Percentiles rank a stretch among this genome's conserved stretches.
Conservation (phyloP, 202 grass and related monocot genomes). For the Zoysia matrella region DNA sequence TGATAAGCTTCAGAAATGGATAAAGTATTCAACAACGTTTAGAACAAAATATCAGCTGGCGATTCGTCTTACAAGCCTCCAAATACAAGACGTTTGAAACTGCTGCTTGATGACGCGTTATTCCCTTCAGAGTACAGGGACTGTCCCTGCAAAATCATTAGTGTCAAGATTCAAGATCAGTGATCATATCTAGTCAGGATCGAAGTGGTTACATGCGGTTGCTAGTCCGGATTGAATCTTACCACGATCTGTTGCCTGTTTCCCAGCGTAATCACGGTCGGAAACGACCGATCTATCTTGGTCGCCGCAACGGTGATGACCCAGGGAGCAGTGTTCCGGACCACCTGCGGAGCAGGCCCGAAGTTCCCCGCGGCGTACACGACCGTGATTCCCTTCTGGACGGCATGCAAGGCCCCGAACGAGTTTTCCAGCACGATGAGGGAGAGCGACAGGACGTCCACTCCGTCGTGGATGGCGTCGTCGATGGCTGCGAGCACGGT, state of each 20-base stretch:
- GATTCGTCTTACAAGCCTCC: background rate
- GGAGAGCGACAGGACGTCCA: constrained; percentile 43
- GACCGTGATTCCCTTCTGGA: constrained; percentile 33
- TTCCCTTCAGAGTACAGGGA: constrained; percentile 8
- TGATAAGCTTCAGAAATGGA: too few relatives aligned
- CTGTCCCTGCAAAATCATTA: constrained; percentile 40
- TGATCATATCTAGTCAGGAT: background rate
- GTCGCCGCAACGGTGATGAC: constrained; percentile 40
- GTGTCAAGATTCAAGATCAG: background rate
- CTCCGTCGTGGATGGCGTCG: constrained; percentile 48
- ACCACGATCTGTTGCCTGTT: constrained; percentile 14
- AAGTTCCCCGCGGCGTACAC: background rate
- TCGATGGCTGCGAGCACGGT: constrained; percentile 49
- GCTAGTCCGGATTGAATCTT: background rate
- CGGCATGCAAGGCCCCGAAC: constrained; percentile 13
- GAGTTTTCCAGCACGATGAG: background rate
- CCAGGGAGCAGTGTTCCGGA: constrained; percentile 8
- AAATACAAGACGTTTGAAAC: background rate
- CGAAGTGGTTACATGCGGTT: background rate
- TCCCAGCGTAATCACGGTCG: constrained; percentile 28
- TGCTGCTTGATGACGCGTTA: constrained; percentile 17
- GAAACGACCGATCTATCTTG: constrained; percentile 39
- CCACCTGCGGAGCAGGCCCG: background rate
- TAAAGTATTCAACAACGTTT: background rate
- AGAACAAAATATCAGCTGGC: too few relatives aligned